Evolutionary conservation across 495 filamentous ascomycete genomes (phyloP).

Genomic region (Chlorociboria aeruginascens): DNA sequence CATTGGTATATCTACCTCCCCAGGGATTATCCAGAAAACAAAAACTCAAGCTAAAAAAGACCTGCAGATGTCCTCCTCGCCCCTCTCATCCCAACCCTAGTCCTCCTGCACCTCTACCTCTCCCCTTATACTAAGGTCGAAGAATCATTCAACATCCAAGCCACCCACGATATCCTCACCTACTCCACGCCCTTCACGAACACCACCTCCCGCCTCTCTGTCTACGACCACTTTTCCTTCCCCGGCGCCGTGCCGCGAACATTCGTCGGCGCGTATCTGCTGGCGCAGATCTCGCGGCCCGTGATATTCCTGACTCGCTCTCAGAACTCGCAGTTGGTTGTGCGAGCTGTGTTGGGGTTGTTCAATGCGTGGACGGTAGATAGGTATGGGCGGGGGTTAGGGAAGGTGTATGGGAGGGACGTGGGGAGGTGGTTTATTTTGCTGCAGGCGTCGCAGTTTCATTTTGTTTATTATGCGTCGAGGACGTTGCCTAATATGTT

Average conservation of each 20-base stretch:
- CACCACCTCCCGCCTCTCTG: slow-evolving; percentile 32
- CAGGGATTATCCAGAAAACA: not conserved
- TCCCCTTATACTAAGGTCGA: slow-evolving; percentile 98
- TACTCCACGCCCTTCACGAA: slow-evolving; percentile 60
- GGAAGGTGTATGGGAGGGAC: slow-evolving; percentile 52
- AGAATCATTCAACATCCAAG: slow-evolving; percentile 97
- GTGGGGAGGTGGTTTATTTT: slow-evolving; percentile 73
- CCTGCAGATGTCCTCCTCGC: slow-evolving; percentile 39
- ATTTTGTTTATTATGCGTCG: slow-evolving; percentile 87
- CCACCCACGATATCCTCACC: slow-evolving; percentile 75
- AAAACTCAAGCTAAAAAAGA: too few relatives aligned
- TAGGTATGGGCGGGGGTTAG: slow-evolving; percentile 50
- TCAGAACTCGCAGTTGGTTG: slow-evolving; percentile 38
- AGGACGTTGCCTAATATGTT: slow-evolving; percentile 94
- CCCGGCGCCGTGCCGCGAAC: slow-evolving; percentile 85
- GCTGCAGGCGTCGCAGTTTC: slow-evolving; percentile 81
- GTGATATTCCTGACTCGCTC: slow-evolving; percentile 36
- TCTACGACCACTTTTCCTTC: slow-evolving; percentile 87
- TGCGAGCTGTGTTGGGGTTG: slow-evolving; percentile 67
- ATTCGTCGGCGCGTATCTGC: slow-evolving; percentile 65
- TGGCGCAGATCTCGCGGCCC: slow-evolving; percentile 59
- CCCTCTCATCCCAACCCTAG: slow-evolving; percentile 47
- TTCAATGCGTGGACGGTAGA: slow-evolving; percentile 60
- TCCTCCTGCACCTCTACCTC: slow-evolving; percentile 62
- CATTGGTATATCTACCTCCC: not conserved